These are phyloP conservation scores for Cucurbita moschata DNA, from an alignment of 306 rosid species.

Conservation along the genomic window DNA sequence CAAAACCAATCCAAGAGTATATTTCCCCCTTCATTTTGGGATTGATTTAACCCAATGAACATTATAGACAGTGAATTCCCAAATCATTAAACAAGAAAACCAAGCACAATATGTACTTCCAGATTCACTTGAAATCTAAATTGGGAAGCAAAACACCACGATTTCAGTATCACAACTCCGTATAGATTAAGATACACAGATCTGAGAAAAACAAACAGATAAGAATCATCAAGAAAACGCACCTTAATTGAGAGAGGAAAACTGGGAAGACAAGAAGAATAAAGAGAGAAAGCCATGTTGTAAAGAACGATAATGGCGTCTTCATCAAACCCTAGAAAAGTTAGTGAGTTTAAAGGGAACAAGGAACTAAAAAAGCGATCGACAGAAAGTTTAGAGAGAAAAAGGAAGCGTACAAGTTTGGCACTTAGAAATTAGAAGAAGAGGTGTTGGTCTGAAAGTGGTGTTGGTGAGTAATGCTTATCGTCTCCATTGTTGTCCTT, in stretches of 20 bases:
- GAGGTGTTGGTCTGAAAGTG: too few relatives aligned
- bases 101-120: neutral
- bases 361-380: neutral
- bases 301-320: constrained; percentile 23
- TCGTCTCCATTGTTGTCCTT: neutral
- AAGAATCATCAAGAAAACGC: constrained; percentile 4
- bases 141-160: neutral
- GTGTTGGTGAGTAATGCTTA: neutral
- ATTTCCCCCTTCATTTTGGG: neutral
- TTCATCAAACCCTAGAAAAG: constrained; percentile 22
- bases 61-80: neutral
- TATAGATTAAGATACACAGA: neutral
- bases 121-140: neutral
- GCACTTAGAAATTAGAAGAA: neutral
- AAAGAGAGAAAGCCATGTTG: constrained; percentile 39
- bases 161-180: neutral
- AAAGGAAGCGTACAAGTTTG: neutral
- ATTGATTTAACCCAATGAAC: neutral
- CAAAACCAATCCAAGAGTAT: neutral
- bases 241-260: constrained; percentile 48
- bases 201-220: neutral
- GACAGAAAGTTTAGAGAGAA: neutral
- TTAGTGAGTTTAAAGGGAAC: neutral
- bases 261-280: constrained; percentile 31
- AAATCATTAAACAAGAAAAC: neutral